Conservation (phyloP, 148 eudicot genomes). For the Talinum fruticosum region DNA sequence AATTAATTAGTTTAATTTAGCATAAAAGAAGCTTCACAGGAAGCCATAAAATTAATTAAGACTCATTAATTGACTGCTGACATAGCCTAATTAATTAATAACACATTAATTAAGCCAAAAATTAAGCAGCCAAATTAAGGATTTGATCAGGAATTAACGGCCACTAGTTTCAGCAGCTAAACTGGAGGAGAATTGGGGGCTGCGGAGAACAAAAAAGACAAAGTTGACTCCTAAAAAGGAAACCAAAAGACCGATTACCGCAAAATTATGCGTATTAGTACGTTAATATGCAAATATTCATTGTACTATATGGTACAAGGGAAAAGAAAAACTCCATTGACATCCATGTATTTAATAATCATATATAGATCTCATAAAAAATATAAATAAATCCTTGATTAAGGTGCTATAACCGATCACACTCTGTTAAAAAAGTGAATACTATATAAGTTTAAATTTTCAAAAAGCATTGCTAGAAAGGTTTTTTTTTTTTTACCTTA, state of each 20-base stretch:
- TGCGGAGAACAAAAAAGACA: conserved; percentile 11
- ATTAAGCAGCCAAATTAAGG: neutral
- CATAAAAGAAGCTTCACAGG: conserved; percentile 21
- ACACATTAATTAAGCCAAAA: neutral
- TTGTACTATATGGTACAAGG: neutral
- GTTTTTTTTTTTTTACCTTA: too few relatives aligned
- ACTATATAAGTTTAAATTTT: too few relatives aligned
- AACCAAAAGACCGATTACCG: conserved; percentile 30
- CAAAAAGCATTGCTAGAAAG: too few relatives aligned
- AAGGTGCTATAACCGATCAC: too few relatives aligned
- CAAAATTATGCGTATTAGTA: conserved; percentile 16
- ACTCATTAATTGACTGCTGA: neutral
- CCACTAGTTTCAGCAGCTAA: neutral
- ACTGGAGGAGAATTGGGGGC: neutral
- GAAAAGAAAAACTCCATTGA: neutral
- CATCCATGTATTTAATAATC: too few relatives aligned
- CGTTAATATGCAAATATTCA: neutral
- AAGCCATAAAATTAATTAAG: neutral
- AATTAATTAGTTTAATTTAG: neutral
- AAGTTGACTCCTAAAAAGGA: conserved; percentile 22
- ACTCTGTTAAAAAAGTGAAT: too few relatives aligned
- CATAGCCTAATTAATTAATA: neutral
- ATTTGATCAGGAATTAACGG: conserved; percentile 15
- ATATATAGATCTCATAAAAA: too few relatives aligned
- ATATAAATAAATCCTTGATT: too few relatives aligned